Percentiles rank a stretch among this genome's conserved stretches.
Conservation (phyloP, 768 basidiomycete genomes). For the Podaxis sp. region DNA sequence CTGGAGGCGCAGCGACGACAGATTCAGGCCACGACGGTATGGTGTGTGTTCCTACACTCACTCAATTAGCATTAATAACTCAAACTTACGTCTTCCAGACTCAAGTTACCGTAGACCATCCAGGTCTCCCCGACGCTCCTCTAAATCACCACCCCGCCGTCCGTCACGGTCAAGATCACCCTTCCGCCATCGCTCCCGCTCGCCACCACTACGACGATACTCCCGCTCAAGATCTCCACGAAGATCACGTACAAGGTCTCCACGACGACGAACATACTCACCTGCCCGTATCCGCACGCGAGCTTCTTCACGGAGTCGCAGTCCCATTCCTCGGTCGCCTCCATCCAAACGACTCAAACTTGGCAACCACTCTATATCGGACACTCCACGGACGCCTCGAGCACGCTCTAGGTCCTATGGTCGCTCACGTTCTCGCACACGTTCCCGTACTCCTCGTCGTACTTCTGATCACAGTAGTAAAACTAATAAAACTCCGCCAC, state of each 20-base stretch:
- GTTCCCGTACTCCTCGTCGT: slow-evolving; percentile 11
- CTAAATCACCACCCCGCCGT: not conserved
- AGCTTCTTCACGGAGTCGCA: slow-evolving; percentile 15
- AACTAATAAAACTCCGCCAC: slow-evolving; percentile 5
- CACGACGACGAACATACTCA: slow-evolving; percentile 9
- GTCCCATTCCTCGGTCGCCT: slow-evolving; percentile 19
- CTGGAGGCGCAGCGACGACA: slow-evolving; percentile 13
- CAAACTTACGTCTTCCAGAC: not conserved
- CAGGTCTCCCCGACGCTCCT: slow-evolving; percentile 19
- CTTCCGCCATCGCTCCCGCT: slow-evolving; percentile 6
- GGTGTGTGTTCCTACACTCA: slow-evolving; percentile 2
- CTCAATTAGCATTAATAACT: not conserved
- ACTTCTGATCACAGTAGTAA: not conserved
- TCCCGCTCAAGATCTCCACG: slow-evolving; percentile 16
- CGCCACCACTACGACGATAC: not conserved
- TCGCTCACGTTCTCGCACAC: slow-evolving; percentile 12
- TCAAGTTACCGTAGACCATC: slow-evolving; percentile 17
- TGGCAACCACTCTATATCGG: slow-evolving; percentile 23
- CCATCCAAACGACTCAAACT: slow-evolving; percentile 20
- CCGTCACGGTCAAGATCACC: slow-evolving; percentile 11
- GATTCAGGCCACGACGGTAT: slow-evolving; percentile 6
- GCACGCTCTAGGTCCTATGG: slow-evolving; percentile 12
- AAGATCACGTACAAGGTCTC: slow-evolving; percentile 12
- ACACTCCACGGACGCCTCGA: slow-evolving; percentile 14
- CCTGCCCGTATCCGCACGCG: slow-evolving; percentile 1